These are phyloP conservation scores for Selaginella moellendorffii DNA, from an alignment of 75 land plant species.

Conservation along the genomic window DNA sequence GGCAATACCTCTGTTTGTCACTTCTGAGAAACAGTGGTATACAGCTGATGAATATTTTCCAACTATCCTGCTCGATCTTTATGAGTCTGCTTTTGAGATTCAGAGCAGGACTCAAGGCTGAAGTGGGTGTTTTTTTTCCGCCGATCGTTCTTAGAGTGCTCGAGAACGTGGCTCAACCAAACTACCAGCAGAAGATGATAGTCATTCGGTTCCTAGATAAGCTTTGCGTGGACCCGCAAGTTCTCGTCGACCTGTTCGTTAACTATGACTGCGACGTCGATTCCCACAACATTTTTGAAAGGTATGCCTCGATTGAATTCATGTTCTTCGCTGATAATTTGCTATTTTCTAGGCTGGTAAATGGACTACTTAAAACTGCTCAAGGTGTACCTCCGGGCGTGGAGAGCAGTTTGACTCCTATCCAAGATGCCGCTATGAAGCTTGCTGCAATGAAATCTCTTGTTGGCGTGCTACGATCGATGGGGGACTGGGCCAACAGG, in stretches of 20 bases:
- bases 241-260: conserved; percentile 88
- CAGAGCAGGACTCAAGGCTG: conserved; percentile 94
- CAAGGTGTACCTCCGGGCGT: conserved; percentile 89
- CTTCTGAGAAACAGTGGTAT: conserved; percentile 94
- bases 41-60: conserved; percentile 82
- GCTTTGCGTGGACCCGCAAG: conserved; percentile 88
- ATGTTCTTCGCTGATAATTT: too few relatives aligned
- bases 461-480: conserved; percentile 78
- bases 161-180: conserved; percentile 96
- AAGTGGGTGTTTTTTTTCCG: conserved; percentile 97
- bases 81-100: conserved; percentile 96
- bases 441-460: conserved; percentile 90
- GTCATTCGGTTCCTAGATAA: conserved; percentile 95
- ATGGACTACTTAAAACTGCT: conserved; percentile 81
- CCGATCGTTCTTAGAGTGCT: conserved; percentile 96
- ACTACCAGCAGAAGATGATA: conserved; percentile 93
- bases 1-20: conserved; percentile 93
- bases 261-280: conserved; percentile 99
- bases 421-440: conserved; percentile 79
- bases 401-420: conserved; percentile 57
- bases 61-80: conserved; percentile 97
- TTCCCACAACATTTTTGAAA: conserved; percentile 98
- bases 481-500: conserved; percentile 97
- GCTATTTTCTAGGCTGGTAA: neutral
- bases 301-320: conserved; percentile 47